phyloP scores from a whole-genome alignment of 176 grass and related monocot genomes.

The Luzula sylvatica region DNA sequence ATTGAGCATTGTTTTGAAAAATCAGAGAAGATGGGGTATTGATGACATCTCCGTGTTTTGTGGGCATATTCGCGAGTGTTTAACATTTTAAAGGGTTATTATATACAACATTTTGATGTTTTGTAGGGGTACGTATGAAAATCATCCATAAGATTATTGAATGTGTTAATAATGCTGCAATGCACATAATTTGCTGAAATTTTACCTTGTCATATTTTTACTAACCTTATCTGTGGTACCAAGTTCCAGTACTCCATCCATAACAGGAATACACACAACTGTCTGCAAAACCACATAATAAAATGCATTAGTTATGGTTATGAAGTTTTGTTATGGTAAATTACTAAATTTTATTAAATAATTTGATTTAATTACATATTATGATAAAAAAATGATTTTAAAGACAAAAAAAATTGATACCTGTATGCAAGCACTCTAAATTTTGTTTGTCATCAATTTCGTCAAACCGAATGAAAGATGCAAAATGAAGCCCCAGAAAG shows the following conservation, averaged over 20 bases:
- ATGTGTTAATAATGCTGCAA: not conserved
- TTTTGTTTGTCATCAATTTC: too few relatives aligned
- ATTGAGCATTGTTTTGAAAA: too few relatives aligned
- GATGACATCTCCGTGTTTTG: too few relatives aligned
- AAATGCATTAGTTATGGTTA: not conserved
- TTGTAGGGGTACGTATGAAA: too few relatives aligned
- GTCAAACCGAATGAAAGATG: too few relatives aligned
- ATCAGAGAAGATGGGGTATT: too few relatives aligned
- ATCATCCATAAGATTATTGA: too few relatives aligned
- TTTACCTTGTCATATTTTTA: too few relatives aligned
- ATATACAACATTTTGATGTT: too few relatives aligned
- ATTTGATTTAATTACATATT: not conserved
- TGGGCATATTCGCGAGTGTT: too few relatives aligned
- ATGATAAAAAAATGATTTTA: not conserved
- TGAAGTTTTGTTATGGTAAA: not conserved
- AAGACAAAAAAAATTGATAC: slow-evolving; percentile 21
- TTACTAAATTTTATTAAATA: not conserved
- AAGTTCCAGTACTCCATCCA: slow-evolving; percentile 66
- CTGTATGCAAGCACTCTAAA: slow-evolving; percentile 77
- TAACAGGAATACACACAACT: slow-evolving; percentile 58
- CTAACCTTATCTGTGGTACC: slow-evolving; percentile 56
- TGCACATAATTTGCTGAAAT: too few relatives aligned
- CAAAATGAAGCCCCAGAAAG: not conserved
- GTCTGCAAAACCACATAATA: slow-evolving; percentile 34
- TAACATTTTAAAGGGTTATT: too few relatives aligned